Conservation (phyloP, 805 yeast genomes). For the Candida insectorum region DNA sequence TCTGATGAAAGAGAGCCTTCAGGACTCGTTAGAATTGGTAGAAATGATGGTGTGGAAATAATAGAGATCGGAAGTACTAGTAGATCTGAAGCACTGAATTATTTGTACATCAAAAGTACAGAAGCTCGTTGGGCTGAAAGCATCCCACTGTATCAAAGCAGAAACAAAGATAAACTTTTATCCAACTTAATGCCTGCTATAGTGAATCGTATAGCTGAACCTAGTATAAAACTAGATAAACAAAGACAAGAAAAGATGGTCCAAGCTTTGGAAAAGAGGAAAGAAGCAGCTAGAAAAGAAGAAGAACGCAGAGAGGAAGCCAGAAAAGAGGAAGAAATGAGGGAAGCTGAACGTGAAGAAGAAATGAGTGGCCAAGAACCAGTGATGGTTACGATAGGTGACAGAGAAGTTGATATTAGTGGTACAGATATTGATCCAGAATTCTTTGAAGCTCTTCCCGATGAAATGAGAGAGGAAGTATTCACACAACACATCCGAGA, state of each 20-base stretch:
- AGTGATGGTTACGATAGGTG: constrained; percentile 69
- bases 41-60: no score
- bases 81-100: constrained; percentile 16
- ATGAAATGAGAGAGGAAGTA: constrained; percentile 89
- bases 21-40: no score
- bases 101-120: constrained; percentile 44
- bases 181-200: constrained; percentile 28
- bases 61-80: no score
- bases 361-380: constrained; percentile 34
- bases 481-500: constrained; percentile 80
- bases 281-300: constrained; percentile 23
- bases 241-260: constrained; percentile 22
- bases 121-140: constrained; percentile 68
- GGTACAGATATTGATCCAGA: constrained; percentile 93
- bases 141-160: constrained; percentile 48
- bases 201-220: constrained; percentile 45
- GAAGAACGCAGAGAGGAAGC: constrained; percentile 21
- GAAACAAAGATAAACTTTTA: constrained; percentile 21
- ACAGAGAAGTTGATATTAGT: constrained; percentile 74
- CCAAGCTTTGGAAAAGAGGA: constrained; percentile 30
- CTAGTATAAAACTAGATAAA: constrained; percentile 40
- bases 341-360: background rate
- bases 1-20: constrained; percentile 10
- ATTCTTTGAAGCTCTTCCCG: constrained; percentile 85
- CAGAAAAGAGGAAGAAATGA: constrained; percentile 16